A percentile compares a stretch with the other conserved stretches of the same genome.
phyloP scores from a whole-genome alignment of 371 early-diverging fungal species.

The Mucor sp. region DNA sequence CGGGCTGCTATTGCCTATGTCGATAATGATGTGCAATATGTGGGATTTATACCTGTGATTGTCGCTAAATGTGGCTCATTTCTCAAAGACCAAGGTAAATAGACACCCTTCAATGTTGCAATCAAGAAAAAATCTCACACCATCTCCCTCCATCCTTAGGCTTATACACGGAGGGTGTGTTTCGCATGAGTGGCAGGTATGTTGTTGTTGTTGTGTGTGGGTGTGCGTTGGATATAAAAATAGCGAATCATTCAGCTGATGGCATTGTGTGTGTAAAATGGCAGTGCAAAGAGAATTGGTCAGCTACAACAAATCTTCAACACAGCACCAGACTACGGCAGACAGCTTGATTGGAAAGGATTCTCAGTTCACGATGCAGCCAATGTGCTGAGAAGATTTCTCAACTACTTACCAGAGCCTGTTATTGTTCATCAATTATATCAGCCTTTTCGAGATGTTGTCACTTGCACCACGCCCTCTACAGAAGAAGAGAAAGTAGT shows the following conservation, averaged over 20 bases:
- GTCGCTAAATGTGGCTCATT: conserved; percentile 56
- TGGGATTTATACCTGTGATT: conserved; percentile 52
- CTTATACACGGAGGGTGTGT: conserved; percentile 40
- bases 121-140: neutral
- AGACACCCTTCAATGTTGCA: neutral
- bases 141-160: conserved; percentile 2
- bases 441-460: conserved; percentile 62
- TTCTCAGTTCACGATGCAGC: conserved; percentile 69
- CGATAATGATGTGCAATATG: conserved; percentile 27
- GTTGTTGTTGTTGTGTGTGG: too few relatives aligned
- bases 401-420: conserved; percentile 66
- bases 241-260: neutral
- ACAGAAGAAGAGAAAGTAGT: conserved; percentile 36
- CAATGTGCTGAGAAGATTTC: conserved; percentile 57
- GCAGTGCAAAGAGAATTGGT: conserved; percentile 60
- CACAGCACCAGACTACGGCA: conserved; percentile 58
- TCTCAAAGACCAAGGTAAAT: conserved; percentile 50
- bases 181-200: conserved; percentile 45
- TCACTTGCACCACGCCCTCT: conserved; percentile 28
- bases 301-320: conserved; percentile 63
- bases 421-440: conserved; percentile 61
- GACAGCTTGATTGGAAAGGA: conserved; percentile 59
- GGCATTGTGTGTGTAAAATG: neutral
- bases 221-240: neutral
- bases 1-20: conserved; percentile 33